Base-by-base conservation (phyloP, 805 yeast species). In the Pichia deserticola region DNA sequence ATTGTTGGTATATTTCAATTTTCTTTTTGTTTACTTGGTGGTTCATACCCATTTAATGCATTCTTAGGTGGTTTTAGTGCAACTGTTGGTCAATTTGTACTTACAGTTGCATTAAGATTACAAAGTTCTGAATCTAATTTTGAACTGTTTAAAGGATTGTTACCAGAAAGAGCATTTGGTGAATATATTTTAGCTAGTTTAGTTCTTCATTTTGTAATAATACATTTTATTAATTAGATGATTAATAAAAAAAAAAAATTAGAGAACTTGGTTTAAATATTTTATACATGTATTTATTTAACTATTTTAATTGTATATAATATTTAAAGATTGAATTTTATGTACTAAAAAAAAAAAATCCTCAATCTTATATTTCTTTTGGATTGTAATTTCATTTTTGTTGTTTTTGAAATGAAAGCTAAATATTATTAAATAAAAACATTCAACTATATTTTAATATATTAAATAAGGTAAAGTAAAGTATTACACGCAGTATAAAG, bases 21-120 rank as follows among this genome's bases (percentile, higher is more conserved):
- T 62, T 69, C 74, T 5, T 92, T 89, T 66, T 86, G 86, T 56
- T 57, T 83, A 40, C 53, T 89, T 12, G 79, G 89, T 42, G 96
- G 97, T 36, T 88, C 80, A 59, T 93, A 85, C 77, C 99, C 99
- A 15, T 93, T 93, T 77, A 93, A 93, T 69, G 98, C 97, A 28
- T 93, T 93, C 64, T 75, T 93, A 52, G 92, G 96, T 25, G 98
- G 98, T 1, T 93, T 93, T 64, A 78, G 85, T 49, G 73, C 89
- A 27, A 87, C 97, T 42, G 97, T 93, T 45, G 98, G 96, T 12
- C 98, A 93, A 67, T 93, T 93, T 65, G 98, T 93, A 29, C 76
- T 93, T 54, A 81, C 95, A 11, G 88, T 86, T 40, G 77, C 86
- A 53, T 72, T 93, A 61, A 76, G 98, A 61, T 75, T 92, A 61